phyloP scores from a whole-genome alignment of 495 filamentous ascomycete genomes.

The Parachaetomium inaequale region DNA sequence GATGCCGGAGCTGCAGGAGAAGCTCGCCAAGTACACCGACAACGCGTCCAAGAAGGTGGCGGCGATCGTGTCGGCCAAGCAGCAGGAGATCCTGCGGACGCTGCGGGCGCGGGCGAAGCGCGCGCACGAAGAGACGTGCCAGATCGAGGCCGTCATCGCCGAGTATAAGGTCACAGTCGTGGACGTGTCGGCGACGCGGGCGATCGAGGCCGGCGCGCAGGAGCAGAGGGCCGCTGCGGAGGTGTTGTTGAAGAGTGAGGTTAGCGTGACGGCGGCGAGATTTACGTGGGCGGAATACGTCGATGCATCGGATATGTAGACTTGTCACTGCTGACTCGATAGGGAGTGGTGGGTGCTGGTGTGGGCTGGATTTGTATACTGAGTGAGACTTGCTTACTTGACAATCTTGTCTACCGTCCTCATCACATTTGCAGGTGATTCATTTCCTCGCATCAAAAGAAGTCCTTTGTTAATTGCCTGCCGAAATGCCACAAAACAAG shows the following conservation, averaged over 20 bases:
- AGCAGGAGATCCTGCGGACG: not conserved
- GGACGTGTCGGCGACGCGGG: not conserved
- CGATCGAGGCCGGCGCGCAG: not conserved
- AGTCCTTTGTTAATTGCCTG: too few species aligned
- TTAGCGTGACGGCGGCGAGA: not conserved
- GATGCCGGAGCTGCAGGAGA: not conserved
- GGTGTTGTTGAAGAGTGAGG: not conserved
- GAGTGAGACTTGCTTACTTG: too few species aligned
- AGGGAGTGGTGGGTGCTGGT: too few species aligned
- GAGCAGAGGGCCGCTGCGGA: not conserved
- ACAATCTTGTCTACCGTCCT: too few species aligned
- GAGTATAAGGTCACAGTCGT: not conserved
- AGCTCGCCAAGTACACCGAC: not conserved
- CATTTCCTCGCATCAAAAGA: too few species aligned
- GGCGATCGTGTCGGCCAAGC: not conserved
- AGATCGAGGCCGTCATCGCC: not conserved
- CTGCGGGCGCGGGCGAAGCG: not conserved
- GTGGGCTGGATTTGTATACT: too few species aligned
- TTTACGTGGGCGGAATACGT: not conserved
- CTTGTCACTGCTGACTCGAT: too few species aligned
- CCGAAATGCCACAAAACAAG: too few species aligned
- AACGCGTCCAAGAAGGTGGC: not conserved
- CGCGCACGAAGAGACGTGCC: not conserved
- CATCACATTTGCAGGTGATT: too few species aligned
- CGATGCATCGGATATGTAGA: not conserved